Base-by-base conservation (phyloP, 148 eudicot species). In the Cornus controversa region DNA sequence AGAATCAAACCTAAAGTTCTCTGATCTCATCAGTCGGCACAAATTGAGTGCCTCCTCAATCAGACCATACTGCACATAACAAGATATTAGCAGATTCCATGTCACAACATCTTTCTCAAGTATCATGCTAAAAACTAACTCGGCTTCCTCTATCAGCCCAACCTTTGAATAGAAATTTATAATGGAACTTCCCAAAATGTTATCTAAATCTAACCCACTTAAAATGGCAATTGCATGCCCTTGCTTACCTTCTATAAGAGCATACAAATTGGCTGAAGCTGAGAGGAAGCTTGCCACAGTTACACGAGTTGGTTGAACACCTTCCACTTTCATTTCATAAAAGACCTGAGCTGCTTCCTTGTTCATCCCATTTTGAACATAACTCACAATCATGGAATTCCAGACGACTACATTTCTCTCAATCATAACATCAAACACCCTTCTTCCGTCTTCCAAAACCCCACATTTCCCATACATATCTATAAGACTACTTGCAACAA, bases 381-480 rank as follows among this genome's bases (percentile, higher is more conserved):
- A 89, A 36, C 92, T 84, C 58, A 74, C 84, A 67, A 87, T 87
- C 87, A 89, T 78, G 0, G 90, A 84, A 79, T 89, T 89, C 89
- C 92, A 82, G 37, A 82, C 82, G 3, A 89, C 87, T 14, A 70
- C 81, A 77, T 87, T 89, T 75, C 81, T 89, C n/a, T 84, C 87
- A 45, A 67, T 0, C 90, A 89, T 87, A 36, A 69, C 36, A 82
- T 85, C 87, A 72, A 89, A 87, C 75, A 80, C 82, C 77, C 66
- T 77, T 62, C 83, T 58, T 28, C 87, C 89, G 82, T 85, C 85
- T 23, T 70, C 77, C 66, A 84, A 29, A 53, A 76, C 69, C 62
- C 89, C 89, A 85, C 92, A 89, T 83, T 89, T 89, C 1, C 90
- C 90, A 82, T 89, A 89, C 92, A 89, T 89, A 79, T 85, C 92